Conservation (phyloP, 2,329 filamentous ascomycete genomes). For the Hypoxylon rubiginosum region DNA sequence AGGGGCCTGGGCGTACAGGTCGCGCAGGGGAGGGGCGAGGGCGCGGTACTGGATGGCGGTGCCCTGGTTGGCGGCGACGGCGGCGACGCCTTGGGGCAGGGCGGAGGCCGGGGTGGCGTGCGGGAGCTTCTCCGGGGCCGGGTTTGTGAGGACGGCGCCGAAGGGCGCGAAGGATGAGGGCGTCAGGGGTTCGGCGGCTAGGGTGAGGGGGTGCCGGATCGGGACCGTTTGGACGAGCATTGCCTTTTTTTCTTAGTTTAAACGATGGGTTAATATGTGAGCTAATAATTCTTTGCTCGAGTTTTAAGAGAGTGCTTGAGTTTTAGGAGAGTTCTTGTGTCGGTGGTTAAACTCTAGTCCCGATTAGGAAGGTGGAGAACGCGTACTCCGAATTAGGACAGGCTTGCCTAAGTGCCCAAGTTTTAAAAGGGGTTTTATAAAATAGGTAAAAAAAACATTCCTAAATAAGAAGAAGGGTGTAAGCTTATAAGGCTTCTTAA, state of each 20-base stretch:
- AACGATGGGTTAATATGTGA: constrained; percentile 2
- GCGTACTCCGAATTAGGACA: too few relatives aligned
- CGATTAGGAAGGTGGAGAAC: too few relatives aligned
- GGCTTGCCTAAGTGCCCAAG: too few relatives aligned
- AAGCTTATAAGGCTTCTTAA: too few relatives aligned
- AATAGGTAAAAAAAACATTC: too few relatives aligned
- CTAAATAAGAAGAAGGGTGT: too few relatives aligned
- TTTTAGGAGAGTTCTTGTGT: too few relatives aligned
- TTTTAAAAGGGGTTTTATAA: too few relatives aligned
- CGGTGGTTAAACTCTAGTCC: too few relatives aligned
- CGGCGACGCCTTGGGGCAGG: constrained; percentile 54
- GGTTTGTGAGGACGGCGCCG: constrained; percentile 85
- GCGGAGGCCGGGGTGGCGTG: constrained; percentile 48
- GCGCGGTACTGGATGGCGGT: constrained; percentile 88
- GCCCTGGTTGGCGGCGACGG: constrained; percentile 83
- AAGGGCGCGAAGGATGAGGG: constrained; percentile 79
- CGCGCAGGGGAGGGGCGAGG: constrained; percentile 79
- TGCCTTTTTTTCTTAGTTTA: constrained; percentile 22
- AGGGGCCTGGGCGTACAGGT: constrained; percentile 77
- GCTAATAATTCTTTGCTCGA: too few relatives aligned
- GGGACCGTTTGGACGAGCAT: constrained; percentile 50
- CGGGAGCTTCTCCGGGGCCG: constrained; percentile 69
- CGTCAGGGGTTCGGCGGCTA: constrained; percentile 76
- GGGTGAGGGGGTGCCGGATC: constrained; percentile 49
- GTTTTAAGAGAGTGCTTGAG: too few relatives aligned